phyloP scores from a whole-genome alignment of 257 asterid genomes.

The Leptodermis oblonga region DNA sequence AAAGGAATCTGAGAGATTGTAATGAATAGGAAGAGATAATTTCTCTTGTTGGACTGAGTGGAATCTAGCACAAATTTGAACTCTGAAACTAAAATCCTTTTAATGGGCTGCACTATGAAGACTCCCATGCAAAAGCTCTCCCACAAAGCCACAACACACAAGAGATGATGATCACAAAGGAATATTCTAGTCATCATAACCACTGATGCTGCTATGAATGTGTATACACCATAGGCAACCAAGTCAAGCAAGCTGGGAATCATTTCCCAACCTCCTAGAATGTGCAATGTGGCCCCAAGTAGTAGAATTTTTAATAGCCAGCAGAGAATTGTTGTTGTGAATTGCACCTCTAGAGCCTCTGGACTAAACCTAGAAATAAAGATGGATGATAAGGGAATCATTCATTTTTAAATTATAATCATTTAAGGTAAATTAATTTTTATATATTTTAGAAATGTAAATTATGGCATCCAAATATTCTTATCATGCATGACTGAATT shows the following conservation, averaged over 20 bases:
- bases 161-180: slow-evolving; percentile 9
- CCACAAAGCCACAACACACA: slow-evolving; percentile 16
- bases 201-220: slow-evolving; percentile 16
- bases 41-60: slow-evolving; percentile 15
- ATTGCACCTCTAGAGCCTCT: slow-evolving; percentile 25
- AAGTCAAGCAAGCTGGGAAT: slow-evolving; percentile 27
- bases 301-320: slow-evolving; percentile 24
- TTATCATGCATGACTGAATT: too few relatives aligned
- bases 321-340: slow-evolving; percentile 20
- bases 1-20: slow-evolving; percentile 26
- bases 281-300: slow-evolving; percentile 17
- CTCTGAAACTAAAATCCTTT: slow-evolving; percentile 19
- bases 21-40: slow-evolving; percentile 21
- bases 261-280: slow-evolving; percentile 13
- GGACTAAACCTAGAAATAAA: slow-evolving; percentile 34
- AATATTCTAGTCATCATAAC: slow-evolving; percentile 14
- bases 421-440: too few relatives aligned
- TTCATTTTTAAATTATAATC: too few relatives aligned
- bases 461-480: too few relatives aligned
- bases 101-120: slow-evolving; percentile 25
- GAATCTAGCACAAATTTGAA: slow-evolving; percentile 6
- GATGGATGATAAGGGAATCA: too few relatives aligned
- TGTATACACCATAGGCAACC: slow-evolving; percentile 25
- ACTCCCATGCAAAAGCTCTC: slow-evolving; percentile 30
- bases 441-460: too few relatives aligned